phyloP scores from a whole-genome alignment of 441 rosid species.

The Populus tomentosa region DNA sequence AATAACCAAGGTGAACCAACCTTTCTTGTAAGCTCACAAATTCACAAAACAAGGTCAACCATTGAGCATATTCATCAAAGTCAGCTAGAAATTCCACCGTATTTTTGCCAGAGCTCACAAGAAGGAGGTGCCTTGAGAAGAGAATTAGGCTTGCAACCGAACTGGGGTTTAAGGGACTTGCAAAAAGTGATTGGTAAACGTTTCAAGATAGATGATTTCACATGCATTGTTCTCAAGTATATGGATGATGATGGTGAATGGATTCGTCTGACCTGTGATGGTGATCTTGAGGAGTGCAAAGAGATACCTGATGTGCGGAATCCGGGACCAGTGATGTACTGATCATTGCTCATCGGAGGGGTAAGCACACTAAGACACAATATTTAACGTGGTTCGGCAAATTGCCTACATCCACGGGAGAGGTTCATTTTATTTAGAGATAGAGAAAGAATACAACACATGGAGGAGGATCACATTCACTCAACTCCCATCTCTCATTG shows the following conservation, averaged over 20 bases:
- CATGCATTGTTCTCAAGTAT: conserved; percentile 59
- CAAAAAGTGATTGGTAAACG: conserved; percentile 39
- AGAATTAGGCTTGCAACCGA: conserved; percentile 41
- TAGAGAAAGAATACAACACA: no score
- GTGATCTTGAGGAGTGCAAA: conserved; percentile 85
- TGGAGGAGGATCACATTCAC: no score
- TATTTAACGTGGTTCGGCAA: no score
- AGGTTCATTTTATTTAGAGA: no score
- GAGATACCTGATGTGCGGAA: no score
- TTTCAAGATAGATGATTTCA: conserved; percentile 43
- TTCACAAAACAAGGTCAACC: conserved; percentile 36
- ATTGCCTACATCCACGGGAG: no score
- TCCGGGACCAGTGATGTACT: no score
- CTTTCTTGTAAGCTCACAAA: conserved; percentile 51
- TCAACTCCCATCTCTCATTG: no score
- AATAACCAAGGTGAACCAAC: conserved; percentile 43
- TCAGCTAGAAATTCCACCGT: not conserved
- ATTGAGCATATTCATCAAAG: not conserved
- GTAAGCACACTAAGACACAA: no score
- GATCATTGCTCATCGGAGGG: no score
- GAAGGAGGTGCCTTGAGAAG: conserved; percentile 22
- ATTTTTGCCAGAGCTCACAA: conserved; percentile 14
- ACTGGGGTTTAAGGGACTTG: conserved; percentile 34
- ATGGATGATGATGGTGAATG: conserved; percentile 83
- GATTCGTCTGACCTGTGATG: conserved; percentile 90